These are phyloP conservation scores for Xylaria bambusicola DNA, from an alignment of 495 filamentous ascomycete species.

Conservation along the genomic window DNA sequence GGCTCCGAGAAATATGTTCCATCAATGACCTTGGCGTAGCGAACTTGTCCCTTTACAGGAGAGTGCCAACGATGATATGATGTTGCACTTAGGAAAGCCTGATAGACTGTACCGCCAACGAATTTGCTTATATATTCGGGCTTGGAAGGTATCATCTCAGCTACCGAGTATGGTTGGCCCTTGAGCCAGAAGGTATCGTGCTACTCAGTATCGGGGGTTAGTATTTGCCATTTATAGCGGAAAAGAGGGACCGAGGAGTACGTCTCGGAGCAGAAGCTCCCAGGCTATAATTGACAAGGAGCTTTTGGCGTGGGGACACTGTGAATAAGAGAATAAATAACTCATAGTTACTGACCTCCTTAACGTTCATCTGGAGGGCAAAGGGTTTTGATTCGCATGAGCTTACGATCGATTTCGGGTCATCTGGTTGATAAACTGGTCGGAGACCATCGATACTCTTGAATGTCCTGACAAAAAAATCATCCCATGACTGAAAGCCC, in stretches of 20 bases:
- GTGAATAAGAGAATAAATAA: slow-evolving; percentile 9
- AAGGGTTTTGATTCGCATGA: slow-evolving; percentile 59
- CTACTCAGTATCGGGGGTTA: slow-evolving; percentile 6
- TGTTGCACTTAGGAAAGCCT: slow-evolving; percentile 56
- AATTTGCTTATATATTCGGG: slow-evolving; percentile 32
- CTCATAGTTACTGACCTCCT: slow-evolving; percentile 14
- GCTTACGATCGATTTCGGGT: slow-evolving; percentile 53
- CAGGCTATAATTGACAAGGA: slow-evolving; percentile 7
- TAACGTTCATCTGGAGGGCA: slow-evolving; percentile 33
- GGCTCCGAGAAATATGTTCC: slow-evolving; percentile 65
- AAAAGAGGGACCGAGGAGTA: slow-evolving; percentile 4
- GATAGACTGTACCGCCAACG: slow-evolving; percentile 57
- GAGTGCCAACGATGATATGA: slow-evolving; percentile 63
- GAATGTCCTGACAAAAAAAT: slow-evolving; percentile 62
- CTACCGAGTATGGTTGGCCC: slow-evolving; percentile 54
- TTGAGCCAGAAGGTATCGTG: slow-evolving; percentile 58
- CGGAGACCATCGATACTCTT: slow-evolving; percentile 40
- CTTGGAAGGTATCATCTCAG: slow-evolving; percentile 48
- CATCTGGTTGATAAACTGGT: slow-evolving; percentile 43
- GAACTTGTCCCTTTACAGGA: slow-evolving; percentile 52
- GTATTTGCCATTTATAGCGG: slow-evolving; percentile 8
- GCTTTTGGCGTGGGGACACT: background rate
- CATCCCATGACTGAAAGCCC: slow-evolving; percentile 64
- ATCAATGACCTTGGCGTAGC: slow-evolving; percentile 44
- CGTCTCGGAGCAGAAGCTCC: slow-evolving; percentile 3